These are phyloP conservation scores for Backusella macrospora DNA, from an alignment of 192 early-diverging fungal species.

Conservation along the genomic window DNA sequence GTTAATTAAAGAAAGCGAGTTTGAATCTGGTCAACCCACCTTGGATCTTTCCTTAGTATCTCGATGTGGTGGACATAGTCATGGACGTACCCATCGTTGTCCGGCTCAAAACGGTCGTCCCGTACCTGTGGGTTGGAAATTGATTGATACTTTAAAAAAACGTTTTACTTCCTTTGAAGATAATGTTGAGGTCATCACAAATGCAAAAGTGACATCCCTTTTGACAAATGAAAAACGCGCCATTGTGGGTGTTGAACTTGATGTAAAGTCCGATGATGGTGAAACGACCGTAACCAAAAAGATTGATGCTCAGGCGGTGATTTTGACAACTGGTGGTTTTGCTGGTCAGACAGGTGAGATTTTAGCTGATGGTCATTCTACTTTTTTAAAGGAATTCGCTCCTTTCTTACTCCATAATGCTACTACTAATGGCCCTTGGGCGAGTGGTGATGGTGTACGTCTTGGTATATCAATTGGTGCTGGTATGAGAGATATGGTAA, in stretches of 20 bases:
- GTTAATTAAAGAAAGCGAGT: slow-evolving; percentile 45
- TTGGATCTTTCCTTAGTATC: slow-evolving; percentile 63
- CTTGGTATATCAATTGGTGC: slow-evolving; percentile 65
- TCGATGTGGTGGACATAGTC: slow-evolving; percentile 78
- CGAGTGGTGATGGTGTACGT: slow-evolving; percentile 79
- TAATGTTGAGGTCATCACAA: slow-evolving; percentile 29
- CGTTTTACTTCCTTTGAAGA: slow-evolving; percentile 17
- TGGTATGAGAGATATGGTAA: slow-evolving; percentile 62
- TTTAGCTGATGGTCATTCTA: slow-evolving; percentile 26
- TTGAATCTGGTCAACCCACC: slow-evolving; percentile 65
- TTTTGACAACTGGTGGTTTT: slow-evolving; percentile 84
- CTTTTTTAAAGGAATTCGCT: slow-evolving; percentile 64
- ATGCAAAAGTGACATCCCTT: slow-evolving; percentile 57
- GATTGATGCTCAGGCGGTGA: slow-evolving; percentile 53
- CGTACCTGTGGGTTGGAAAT: slow-evolving; percentile 70
- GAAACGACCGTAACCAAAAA: slow-evolving; percentile 39
- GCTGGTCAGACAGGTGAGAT: slow-evolving; percentile 66
- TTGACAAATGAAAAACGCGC: slow-evolving; percentile 52
- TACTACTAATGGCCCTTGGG: slow-evolving; percentile 83
- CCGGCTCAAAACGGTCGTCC: slow-evolving; percentile 43
- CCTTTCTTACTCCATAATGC: slow-evolving; percentile 50
- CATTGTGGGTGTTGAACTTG: slow-evolving; percentile 61
- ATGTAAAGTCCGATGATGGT: not conserved
- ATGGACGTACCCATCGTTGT: slow-evolving; percentile 74
- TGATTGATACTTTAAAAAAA: slow-evolving; percentile 70